Evolutionary conservation across 257 asterid species (phyloP).

Genomic region (Sherardia arvensis): DNA sequence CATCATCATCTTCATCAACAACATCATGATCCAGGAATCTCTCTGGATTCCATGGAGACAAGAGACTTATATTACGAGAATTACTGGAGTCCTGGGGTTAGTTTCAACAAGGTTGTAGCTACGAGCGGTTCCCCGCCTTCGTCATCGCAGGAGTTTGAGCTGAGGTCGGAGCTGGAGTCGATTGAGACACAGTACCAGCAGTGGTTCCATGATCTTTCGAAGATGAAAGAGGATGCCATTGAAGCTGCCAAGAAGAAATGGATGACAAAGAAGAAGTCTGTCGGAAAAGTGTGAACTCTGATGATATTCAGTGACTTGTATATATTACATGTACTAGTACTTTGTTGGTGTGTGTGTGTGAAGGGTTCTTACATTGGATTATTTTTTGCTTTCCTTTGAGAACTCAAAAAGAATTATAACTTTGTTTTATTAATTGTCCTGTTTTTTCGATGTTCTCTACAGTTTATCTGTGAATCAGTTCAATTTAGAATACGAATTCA

Average conservation of each 20-base stretch:
- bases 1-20: neutral
- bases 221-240: conserved; percentile 30
- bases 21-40: neutral
- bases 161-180: conserved; percentile 25
- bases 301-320: neutral
- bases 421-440: neutral
- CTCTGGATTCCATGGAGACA: conserved; percentile 26
- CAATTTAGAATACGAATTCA: too few species aligned
- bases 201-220: conserved; percentile 23
- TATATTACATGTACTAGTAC: neutral
- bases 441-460: too few species aligned
- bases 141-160: conserved; percentile 16
- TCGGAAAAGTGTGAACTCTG: neutral
- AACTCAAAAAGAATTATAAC: neutral
- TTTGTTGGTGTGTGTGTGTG: neutral
- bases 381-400: neutral
- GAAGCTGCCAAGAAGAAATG: conserved; percentile 39
- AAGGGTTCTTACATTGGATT: neutral
- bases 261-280: conserved; percentile 28
- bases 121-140: conserved; percentile 24
- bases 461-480: too few species aligned
- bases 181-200: conserved; percentile 27
- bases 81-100: conserved; percentile 16
- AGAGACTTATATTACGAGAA: conserved; percentile 18
- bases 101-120: conserved; percentile 4